Base-by-base conservation (phyloP, 176 grass and related monocot genomes). In the Rhynchospora tenuis region DNA sequence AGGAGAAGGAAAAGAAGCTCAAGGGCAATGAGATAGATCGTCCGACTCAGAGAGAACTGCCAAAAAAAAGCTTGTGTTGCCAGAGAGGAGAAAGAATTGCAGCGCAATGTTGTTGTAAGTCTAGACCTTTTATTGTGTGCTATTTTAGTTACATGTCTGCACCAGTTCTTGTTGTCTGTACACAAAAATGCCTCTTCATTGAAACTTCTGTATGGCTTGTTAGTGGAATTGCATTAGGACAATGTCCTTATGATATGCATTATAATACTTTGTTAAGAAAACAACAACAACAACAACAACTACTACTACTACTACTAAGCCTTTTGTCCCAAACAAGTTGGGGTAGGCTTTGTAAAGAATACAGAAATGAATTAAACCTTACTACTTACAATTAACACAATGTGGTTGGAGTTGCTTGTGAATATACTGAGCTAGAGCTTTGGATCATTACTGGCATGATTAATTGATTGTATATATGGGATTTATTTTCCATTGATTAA, bases 91-190 rank as follows among this genome's bases (percentile, higher is more conserved):
- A 86, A 84, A 52, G 73, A 86, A 73, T 47, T 64, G 80, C 71
- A 42, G 60, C 46, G 9, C 7, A 86, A 78, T 9, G 44, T 67
- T 88, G 44, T 51, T 85, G 92, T 94, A 78, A 91, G 89, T n/a
- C 63, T 57, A 77, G n/a, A 83, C 66, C 57, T 28, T 80, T 59
- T 64, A 65, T 56, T 72, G 9, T 58, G 52, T 66, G 6, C 0
- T 28, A 48, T 9, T 7, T 27, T n/a, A n/a, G n/a, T n/a, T n/a
- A n/a, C n/a, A n/a, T 85, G 83, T n/a, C 71, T 74, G 70, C 24
- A 73, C 20, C 45, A 50, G 14, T 27, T 48, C 5, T 50, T 73
- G 31, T 10, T 69, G 42, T 71, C 67, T 71, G 43, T 33, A 28
- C 9, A 52, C 6, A 6, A 22, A 27, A 52, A 73, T 9, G 17